Evolutionary conservation across 306 rosid species (phyloP), one percentile per base, ranked within the genome.

Genomic region (Cucurbita maxima): DNA sequence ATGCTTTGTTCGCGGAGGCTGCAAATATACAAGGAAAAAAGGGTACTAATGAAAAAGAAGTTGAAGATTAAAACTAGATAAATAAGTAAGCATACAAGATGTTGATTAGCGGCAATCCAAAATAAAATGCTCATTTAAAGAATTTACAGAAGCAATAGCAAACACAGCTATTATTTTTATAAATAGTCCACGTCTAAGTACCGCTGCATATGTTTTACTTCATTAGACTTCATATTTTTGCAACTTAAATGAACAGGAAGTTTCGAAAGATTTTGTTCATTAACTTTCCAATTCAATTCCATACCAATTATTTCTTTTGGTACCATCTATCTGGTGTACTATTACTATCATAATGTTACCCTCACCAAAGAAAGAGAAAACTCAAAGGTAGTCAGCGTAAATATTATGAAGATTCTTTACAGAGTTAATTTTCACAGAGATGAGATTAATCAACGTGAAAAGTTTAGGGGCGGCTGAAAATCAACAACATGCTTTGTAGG

Each of bases 1-100:
- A 78, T 95, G 99, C 82, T 91, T 95, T 50, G 96, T 85, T 51
- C 99, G 85, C 5, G 99, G 97, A 84, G 99, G 99, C 97, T 95
- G 96, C 86, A 83, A 66, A 61, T 63, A 41, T 9, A 48, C 73
- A 61, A 74, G 14, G 36, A 68, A 68, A 58, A 76, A 75, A 37
- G 58, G 48, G 78, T 13, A 73, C 62, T 38, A 45, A 34, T 9
- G 16, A 37, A 7, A 50, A 5, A 75, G 62, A 37, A 50, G 18
- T 52, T 18, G 19, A 14, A 18, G 47, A 37, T 0, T 20, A 37
- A 30, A 50, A 30, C 56, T 50, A 53, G 53, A 38, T 16, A 75
- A 15, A 10, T 22, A 56, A 16, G 19, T 37, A 22, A 52, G 64
- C 20, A 56, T 10, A 53, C 11, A 9, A 41, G 58, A 48, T 69